phyloP scores from a whole-genome alignment of 139 green algal genomes.

The Coelastrella sp. region DNA sequence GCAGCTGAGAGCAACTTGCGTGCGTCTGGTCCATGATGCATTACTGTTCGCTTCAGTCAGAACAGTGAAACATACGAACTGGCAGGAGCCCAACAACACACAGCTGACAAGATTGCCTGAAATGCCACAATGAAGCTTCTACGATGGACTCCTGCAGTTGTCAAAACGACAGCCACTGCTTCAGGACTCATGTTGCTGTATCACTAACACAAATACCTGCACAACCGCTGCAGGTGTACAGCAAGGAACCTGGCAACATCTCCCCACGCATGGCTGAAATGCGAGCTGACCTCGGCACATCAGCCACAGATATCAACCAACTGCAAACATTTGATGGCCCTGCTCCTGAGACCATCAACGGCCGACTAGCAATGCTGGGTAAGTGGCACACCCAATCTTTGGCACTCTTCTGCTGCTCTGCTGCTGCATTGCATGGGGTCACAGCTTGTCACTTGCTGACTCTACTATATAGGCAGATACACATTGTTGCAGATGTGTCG shows the following conservation, averaged over 20 bases:
- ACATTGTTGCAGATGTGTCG: too few relatives aligned
- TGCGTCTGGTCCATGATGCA: too few relatives aligned
- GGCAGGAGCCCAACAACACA: too few relatives aligned
- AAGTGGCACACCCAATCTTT: neutral
- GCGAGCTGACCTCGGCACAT: constrained; percentile 39
- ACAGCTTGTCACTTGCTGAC: neutral
- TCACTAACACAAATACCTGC: neutral
- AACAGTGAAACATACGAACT: too few relatives aligned
- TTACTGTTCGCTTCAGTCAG: too few relatives aligned
- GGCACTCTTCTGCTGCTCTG: neutral
- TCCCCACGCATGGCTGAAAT: constrained; percentile 40
- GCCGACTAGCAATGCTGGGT: constrained; percentile 25
- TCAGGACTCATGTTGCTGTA: neutral
- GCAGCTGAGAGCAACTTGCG: too few relatives aligned
- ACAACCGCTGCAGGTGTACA: constrained; percentile 15
- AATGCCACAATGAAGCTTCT: too few relatives aligned
- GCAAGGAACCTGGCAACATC: constrained; percentile 36
- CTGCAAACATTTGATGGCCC: constrained; percentile 46
- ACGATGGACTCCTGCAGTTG: neutral
- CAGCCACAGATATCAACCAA: constrained; percentile 24
- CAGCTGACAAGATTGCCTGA: too few relatives aligned
- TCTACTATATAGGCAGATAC: neutral
- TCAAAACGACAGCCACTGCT: neutral
- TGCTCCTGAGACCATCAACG: constrained; percentile 38
- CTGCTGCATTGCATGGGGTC: neutral